Percentiles rank a stretch among this genome's conserved stretches.
Conservation (phyloP, 169 alveolate genomes). For the Plasmodium coatneyi region DNA sequence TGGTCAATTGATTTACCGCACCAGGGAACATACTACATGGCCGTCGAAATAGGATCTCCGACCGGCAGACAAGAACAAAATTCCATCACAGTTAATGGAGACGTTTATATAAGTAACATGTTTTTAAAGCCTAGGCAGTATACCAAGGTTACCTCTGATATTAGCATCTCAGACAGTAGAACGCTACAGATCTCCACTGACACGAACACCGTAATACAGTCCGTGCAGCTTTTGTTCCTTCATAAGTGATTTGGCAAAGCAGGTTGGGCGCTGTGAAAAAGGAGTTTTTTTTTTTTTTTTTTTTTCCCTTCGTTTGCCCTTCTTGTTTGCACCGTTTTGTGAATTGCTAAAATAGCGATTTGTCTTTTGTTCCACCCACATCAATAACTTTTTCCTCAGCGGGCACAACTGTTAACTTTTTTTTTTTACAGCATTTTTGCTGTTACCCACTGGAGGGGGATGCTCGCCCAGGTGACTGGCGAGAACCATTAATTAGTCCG, state of each 20-base stretch:
- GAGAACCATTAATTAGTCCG: not conserved
- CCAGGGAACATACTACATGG: slow-evolving; percentile 46
- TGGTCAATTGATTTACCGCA: slow-evolving; percentile 75
- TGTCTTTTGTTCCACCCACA: not conserved
- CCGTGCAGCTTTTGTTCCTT: slow-evolving; percentile 52
- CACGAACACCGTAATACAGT: slow-evolving; percentile 72
- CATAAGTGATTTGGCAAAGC: slow-evolving; percentile 4
- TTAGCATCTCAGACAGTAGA: slow-evolving; percentile 28
- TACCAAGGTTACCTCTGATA: slow-evolving; percentile 51
- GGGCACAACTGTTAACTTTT: not conserved
- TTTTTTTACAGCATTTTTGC: not conserved
- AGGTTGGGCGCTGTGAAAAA: not conserved
- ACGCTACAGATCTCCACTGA: slow-evolving; percentile 50
- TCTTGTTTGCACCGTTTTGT: not conserved
- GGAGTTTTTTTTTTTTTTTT: not conserved
- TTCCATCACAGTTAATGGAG: slow-evolving; percentile 66
- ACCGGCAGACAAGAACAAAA: slow-evolving; percentile 67
- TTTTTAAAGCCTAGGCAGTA: slow-evolving; percentile 66
- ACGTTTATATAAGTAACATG: slow-evolving; percentile 62
- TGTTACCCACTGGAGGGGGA: not conserved
- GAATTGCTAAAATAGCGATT: slow-evolving; percentile 4
- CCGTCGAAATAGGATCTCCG: slow-evolving; percentile 76
- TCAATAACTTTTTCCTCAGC: not conserved
- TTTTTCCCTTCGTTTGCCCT: not conserved
- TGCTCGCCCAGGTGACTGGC: not conserved